These are phyloP conservation scores for Ganoderma meredithae DNA, from an alignment of 1,284 basidiomycete species.

Conservation along the genomic window DNA sequence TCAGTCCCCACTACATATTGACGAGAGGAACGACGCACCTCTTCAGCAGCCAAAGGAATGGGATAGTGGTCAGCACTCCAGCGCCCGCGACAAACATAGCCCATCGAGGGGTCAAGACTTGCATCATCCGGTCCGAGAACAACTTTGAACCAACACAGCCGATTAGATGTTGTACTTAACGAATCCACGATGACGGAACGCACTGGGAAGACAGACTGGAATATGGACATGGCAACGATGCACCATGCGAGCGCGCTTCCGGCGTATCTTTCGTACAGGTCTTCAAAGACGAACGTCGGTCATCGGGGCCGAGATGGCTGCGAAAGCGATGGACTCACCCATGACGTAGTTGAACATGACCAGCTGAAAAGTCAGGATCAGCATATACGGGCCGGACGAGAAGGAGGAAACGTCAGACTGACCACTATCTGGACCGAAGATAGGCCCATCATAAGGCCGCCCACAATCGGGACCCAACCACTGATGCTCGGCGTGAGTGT, in stretches of 20 bases:
- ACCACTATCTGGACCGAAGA: not conserved
- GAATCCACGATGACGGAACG: not conserved
- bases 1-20: not conserved
- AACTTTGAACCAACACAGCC: not conserved
- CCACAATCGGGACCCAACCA: constrained; percentile 3
- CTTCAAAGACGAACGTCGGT: not conserved
- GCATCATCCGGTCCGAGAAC: constrained; percentile 5
- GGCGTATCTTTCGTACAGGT: not conserved
- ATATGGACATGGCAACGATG: not conserved
- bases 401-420: not conserved
- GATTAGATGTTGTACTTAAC: not conserved
- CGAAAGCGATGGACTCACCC: not conserved
- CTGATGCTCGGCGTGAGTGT: not conserved
- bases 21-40: not conserved
- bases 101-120: not conserved
- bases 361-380: not conserved
- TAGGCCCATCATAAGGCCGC: not conserved
- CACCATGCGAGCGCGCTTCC: not conserved
- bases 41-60: not conserved
- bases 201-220: not conserved
- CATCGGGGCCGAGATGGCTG: not conserved
- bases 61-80: not conserved
- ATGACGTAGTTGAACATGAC: constrained; percentile 3
- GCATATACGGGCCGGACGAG: not conserved
- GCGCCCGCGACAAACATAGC: not conserved